Evolutionary conservation across 352 stramenopile species (phyloP).

Genomic region (Globisporangium carolinianum): DNA sequence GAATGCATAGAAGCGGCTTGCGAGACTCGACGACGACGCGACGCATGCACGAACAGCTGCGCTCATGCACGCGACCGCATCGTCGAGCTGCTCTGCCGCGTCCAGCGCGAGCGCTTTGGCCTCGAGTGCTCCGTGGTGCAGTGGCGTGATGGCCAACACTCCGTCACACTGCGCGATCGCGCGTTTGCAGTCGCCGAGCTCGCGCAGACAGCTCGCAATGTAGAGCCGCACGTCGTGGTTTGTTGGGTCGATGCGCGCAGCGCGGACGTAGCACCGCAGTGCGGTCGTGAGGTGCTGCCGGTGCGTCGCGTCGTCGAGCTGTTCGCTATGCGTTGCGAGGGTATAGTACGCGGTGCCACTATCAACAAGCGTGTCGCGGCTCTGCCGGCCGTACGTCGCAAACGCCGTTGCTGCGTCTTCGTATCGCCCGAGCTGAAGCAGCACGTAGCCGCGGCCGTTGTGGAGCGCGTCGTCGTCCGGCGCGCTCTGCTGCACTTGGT

Average conservation of each 20-base stretch:
- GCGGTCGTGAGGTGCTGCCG: constrained; percentile 36
- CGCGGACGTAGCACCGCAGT: constrained; percentile 63
- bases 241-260: constrained; percentile 48
- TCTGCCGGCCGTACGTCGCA: constrained; percentile 47
- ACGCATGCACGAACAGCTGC: constrained; percentile 50
- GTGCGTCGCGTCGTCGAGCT: constrained; percentile 34
- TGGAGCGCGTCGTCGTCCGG: constrained; percentile 70
- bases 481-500: constrained; percentile 52
- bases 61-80: constrained; percentile 56
- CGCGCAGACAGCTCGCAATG: constrained; percentile 57
- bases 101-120: constrained; percentile 56
- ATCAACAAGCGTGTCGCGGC: constrained; percentile 58
- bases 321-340: constrained; percentile 28
- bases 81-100: constrained; percentile 27
- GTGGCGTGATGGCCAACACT: constrained; percentile 30
- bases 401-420: constrained; percentile 59
- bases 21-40: constrained; percentile 40
- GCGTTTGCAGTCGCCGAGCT: constrained; percentile 25
- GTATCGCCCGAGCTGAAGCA: constrained; percentile 65
- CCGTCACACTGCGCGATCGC: constrained; percentile 50
- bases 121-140: constrained; percentile 47
- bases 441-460: constrained; percentile 51
- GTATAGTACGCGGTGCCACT: constrained; percentile 78
- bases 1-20: constrained; percentile 67
- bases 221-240: constrained; percentile 61